Percentiles rank a stretch among this genome's conserved stretches.
phyloP scores from a whole-genome alignment of 164 flowering plant species.

The Annona cherimola region DNA sequence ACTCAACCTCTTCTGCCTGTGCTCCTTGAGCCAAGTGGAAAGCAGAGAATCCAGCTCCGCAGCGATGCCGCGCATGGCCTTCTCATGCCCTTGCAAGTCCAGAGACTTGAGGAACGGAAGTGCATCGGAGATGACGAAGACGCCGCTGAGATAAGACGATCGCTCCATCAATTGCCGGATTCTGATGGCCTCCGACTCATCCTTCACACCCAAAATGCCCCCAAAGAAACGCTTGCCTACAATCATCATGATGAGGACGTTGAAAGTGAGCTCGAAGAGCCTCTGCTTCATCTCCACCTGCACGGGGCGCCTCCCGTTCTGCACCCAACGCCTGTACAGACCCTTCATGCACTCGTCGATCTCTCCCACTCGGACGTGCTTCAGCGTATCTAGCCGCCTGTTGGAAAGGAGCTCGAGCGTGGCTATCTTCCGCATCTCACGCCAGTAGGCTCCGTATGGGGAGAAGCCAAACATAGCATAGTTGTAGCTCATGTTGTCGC shows the following conservation, averaged over 20 bases:
- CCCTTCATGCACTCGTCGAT: conserved; percentile 8
- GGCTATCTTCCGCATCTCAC: conserved; percentile 22
- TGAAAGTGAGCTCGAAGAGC: conserved; percentile 14
- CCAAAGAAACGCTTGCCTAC: conserved; percentile 21
- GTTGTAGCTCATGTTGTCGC: conserved; percentile 10
- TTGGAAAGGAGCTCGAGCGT: conserved; percentile 20
- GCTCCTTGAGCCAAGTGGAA: conserved; percentile 14
- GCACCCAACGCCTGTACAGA: conserved; percentile 8
- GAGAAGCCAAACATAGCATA: conserved; percentile 10
- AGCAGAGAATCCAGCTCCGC: conserved; percentile 14
- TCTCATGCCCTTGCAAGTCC: conserved; percentile 19
- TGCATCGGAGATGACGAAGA: conserved; percentile 16
- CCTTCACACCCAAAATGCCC: background rate
- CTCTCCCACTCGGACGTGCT: conserved; percentile 9
- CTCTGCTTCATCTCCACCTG: conserved; percentile 17
- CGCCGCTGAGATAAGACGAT: conserved; percentile 5
- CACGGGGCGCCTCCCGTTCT: background rate
- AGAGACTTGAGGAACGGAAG: conserved; percentile 20
- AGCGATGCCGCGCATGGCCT: conserved; percentile 15
- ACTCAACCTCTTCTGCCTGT: conserved; percentile 9
- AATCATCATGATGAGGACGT: conserved; percentile 12
- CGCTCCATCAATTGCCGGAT: conserved; percentile 6
- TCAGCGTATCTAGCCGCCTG: conserved; percentile 3
- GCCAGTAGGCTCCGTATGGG: conserved; percentile 23
- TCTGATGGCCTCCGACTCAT: background rate